phyloP scores from a whole-genome alignment of 1,284 basidiomycete species.

The Ustilago tritici region DNA sequence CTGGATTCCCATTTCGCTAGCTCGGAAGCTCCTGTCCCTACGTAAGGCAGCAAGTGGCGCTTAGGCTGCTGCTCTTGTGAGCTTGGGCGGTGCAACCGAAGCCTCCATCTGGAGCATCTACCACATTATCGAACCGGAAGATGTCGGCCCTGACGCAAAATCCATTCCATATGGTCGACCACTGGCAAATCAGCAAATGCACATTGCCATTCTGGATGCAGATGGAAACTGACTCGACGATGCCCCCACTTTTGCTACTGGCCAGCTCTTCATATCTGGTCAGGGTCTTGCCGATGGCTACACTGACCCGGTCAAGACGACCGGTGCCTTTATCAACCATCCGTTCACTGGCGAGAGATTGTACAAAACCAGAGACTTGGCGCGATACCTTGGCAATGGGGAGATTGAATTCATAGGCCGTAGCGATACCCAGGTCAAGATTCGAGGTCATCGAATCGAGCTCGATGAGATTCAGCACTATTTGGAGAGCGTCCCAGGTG shows the following conservation, averaged over 20 bases:
- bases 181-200: not conserved
- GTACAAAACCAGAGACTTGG: not conserved
- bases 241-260: not conserved
- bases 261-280: not conserved
- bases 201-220: not conserved
- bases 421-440: not conserved
- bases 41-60: not conserved
- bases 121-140: not conserved
- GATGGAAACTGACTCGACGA: not conserved
- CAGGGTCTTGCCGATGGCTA: not conserved
- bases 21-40: not conserved
- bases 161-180: not conserved
- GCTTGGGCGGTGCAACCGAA: not conserved
- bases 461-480: not conserved
- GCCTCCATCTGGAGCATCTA: not conserved
- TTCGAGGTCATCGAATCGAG: not conserved
- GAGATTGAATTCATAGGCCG: not conserved
- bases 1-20: not conserved
- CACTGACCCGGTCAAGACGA: not conserved
- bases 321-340: not conserved
- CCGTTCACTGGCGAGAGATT: not conserved
- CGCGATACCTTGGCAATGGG: not conserved
- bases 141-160: not conserved
- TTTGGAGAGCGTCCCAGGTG: not conserved
- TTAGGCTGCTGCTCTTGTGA: not conserved